A percentile compares a stretch with the other conserved stretches of the same genome.
Conservation (phyloP, 345 rosid genomes). For the Noccaea bulbosa region DNA sequence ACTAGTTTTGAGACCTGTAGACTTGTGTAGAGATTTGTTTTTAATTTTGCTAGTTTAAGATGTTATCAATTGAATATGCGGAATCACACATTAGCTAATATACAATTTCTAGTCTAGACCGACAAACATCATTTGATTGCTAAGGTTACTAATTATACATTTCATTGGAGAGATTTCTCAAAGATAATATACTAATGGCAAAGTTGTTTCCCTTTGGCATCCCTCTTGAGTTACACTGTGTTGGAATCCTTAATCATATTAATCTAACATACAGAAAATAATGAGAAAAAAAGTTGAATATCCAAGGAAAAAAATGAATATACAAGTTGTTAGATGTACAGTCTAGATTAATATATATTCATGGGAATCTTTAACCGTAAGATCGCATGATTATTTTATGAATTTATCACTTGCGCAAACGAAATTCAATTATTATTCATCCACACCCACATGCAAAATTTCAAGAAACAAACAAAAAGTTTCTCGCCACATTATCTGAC, state of each 20-base stretch:
- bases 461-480: conserved; percentile 40
- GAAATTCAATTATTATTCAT: conserved; percentile 33
- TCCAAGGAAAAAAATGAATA: too few relatives aligned
- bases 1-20: neutral
- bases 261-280: too few relatives aligned
- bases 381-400: neutral
- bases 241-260: neutral
- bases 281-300: too few relatives aligned
- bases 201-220: neutral
- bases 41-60: neutral
- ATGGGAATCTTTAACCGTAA: conserved; percentile 1
- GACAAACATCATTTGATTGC: neutral
- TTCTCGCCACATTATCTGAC: conserved; percentile 43
- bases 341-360: conserved; percentile 8
- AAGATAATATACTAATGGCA: neutral
- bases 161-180: neutral
- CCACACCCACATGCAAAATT: conserved; percentile 44
- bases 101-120: neutral
- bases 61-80: neutral
- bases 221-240: neutral
- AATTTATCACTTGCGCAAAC: conserved; percentile 2
- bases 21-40: too few relatives aligned
- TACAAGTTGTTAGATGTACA: neutral
- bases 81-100: neutral
- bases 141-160: neutral